Conservation (phyloP, 345 rosid species). For the Eucalyptus cloeziana region DNA sequence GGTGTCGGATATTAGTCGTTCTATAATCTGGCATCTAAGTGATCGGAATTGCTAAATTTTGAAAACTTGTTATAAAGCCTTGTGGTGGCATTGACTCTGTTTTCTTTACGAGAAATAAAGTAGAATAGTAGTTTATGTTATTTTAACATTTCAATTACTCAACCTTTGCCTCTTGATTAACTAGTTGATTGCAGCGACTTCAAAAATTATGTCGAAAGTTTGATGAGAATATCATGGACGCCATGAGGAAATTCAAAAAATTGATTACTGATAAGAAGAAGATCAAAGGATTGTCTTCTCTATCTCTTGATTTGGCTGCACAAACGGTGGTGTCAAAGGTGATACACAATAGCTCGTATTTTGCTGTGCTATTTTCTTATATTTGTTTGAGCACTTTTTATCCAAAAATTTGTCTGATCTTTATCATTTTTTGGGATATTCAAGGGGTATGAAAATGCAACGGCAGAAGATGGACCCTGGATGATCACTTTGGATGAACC, state of each 20-base stretch:
- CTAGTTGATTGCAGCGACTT: conserved; percentile 41
- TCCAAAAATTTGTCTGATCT: background rate
- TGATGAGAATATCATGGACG: conserved; percentile 71
- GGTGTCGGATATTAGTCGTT: background rate
- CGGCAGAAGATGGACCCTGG: conserved; percentile 81
- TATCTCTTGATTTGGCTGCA: conserved; percentile 75
- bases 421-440: background rate
- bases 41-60: background rate
- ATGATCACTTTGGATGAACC: conserved; percentile 72
- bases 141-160: too few species aligned
- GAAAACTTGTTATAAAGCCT: too few species aligned
- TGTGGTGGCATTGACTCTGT: too few species aligned
- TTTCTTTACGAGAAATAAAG: too few species aligned
- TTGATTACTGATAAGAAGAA: conserved; percentile 60
- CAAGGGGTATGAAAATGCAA: conserved; percentile 76
- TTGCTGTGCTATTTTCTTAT: background rate
- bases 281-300: conserved; percentile 74
- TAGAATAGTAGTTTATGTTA: too few species aligned
- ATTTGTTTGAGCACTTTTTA: background rate
- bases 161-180: background rate
- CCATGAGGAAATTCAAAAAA: conserved; percentile 74
- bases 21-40: background rate
- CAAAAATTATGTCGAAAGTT: conserved; percentile 62
- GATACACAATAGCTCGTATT: background rate
- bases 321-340: conserved; percentile 85